These are phyloP conservation scores for Ceratobasidium sp. DNA, from an alignment of 1,284 basidiomycete species.

Conservation along the genomic window DNA sequence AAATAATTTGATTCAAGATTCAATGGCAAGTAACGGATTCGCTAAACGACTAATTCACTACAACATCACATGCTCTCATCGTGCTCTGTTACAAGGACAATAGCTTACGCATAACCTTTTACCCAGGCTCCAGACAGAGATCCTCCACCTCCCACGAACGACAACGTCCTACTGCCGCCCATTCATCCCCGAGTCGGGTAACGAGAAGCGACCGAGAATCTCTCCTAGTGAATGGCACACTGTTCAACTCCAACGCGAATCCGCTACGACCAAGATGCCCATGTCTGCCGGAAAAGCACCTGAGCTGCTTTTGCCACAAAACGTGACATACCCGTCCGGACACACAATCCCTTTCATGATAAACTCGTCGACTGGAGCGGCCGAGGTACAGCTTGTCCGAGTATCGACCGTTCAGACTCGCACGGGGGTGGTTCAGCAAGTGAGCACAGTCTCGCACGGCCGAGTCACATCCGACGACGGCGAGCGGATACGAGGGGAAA, in stretches of 20 bases:
- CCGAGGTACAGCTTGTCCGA: conserved; percentile 15
- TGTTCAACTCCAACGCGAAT: neutral
- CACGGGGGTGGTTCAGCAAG: neutral
- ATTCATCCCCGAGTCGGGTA: conserved; percentile 19
- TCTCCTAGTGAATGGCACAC: conserved; percentile 5
- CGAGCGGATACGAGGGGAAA: neutral
- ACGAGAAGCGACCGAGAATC: conserved; percentile 28
- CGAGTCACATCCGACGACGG: neutral
- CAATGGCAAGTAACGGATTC: too few relatives aligned
- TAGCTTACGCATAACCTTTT: too few relatives aligned
- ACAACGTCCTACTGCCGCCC: conserved; percentile 5
- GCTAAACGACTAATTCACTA: too few relatives aligned
- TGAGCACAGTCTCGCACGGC: neutral
- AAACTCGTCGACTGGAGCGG: neutral
- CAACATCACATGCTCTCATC: too few relatives aligned
- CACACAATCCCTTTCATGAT: conserved; percentile 19
- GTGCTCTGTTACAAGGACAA: too few relatives aligned
- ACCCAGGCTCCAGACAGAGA: too few relatives aligned
- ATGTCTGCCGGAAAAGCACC: neutral
- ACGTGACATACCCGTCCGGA: conserved; percentile 8
- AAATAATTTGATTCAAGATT: too few relatives aligned
- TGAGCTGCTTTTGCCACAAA: neutral
- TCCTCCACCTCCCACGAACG: conserved; percentile 29
- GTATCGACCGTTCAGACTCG: conserved; percentile 1
- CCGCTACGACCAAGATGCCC: neutral